Conservation (phyloP, 2,329 filamentous ascomycete species). For the Chaetomium olivaceum region DNA sequence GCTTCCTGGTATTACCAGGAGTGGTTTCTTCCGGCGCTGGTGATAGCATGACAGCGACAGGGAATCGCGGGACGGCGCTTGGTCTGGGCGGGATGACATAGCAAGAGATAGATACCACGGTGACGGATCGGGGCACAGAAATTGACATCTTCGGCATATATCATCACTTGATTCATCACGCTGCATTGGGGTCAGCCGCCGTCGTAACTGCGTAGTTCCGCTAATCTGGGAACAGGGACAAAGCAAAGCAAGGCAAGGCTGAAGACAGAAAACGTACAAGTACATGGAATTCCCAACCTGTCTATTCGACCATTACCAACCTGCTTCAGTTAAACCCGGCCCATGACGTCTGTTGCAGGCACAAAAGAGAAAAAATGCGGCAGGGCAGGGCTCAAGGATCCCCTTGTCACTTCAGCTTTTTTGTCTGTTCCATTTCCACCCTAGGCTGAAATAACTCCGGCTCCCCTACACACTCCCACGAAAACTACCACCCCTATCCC, state of each 20-base stretch:
- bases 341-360: constrained; percentile 15
- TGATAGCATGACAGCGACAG: background rate
- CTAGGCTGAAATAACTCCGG: constrained; percentile 6
- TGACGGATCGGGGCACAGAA: background rate
- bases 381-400: constrained; percentile 3
- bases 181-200: background rate
- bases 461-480: background rate
- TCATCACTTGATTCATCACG: background rate
- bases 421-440: constrained; percentile 3
- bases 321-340: constrained; percentile 24
- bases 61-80: background rate
- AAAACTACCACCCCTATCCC: background rate
- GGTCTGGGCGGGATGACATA: background rate
- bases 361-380: constrained; percentile 21
- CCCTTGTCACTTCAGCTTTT: constrained; percentile 14
- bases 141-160: constrained; percentile 1
- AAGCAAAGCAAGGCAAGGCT: background rate
- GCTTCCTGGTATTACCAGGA: background rate
- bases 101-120: background rate
- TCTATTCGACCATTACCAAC: constrained; percentile 33
- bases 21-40: background rate
- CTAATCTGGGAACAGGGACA: background rate
- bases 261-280: constrained; percentile 28
- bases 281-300: constrained; percentile 29
- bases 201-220: background rate